Evolutionary conservation across 495 filamentous ascomycete genomes (phyloP), one percentile per base, ranked within the genome.

Genomic region (Thermochaetoides thermophila): DNA sequence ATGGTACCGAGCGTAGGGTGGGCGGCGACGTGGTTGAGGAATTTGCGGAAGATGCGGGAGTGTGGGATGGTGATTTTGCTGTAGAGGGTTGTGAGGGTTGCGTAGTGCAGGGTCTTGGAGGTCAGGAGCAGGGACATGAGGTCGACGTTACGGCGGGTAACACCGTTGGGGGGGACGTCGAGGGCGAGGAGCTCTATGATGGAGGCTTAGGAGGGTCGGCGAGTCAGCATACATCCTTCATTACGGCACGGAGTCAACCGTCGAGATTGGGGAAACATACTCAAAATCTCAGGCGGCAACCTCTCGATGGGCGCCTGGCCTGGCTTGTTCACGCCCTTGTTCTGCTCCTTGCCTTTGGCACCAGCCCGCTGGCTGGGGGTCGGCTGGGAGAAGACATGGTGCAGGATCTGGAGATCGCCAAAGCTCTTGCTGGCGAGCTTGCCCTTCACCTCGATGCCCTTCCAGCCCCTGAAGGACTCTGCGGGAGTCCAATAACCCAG

Each of bases 31-130:
- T 83, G 81, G 35, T 64, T 59, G 19, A 86, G 69, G 39, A 86
- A 84, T 57, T 92, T 92, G 44, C 74, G 76, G 57, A 86, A 92
- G 51, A 87, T 82, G 27, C 75, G 56, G 10, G 84, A 89, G 57
- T 87, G 84, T 4, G 84, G 84, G 45, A 92, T 77, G 15, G 81
- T 86, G 62, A 89, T 81, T 50, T 80, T 74, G 44, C 70, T 64
- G 62, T 89, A 89, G 24, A 92, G 69, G 27, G 81, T 81, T 28
- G 68, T 69, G 18, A 89, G 59, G 10, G 83, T 87, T 14, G 78
- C 78, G 11, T 71, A 69, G 49, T 87, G 80, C 44, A 89, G 58
- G 15, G 75, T 75, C 41, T 70, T 73, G 1, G 81, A 89, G 8
- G 82, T 74, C 19, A 87, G 60, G 23, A 92, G 59, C 43, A 84